phyloP scores from a whole-genome alignment of 345 rosid genomes.

The Balakata baccata region DNA sequence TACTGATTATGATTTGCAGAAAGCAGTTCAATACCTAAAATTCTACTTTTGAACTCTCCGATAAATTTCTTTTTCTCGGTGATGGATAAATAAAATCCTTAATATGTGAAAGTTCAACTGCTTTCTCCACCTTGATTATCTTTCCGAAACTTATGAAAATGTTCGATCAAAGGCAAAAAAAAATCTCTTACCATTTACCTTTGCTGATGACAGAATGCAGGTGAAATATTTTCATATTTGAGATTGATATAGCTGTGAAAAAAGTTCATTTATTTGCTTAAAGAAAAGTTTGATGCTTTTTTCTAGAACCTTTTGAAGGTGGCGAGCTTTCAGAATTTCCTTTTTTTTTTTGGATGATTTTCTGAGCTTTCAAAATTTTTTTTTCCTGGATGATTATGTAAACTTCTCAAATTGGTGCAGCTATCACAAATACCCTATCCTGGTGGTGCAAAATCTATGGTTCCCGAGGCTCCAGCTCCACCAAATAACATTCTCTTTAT shows the following conservation, averaged over 20 bases:
- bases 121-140: background rate
- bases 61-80: background rate
- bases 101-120: background rate
- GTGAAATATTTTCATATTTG: background rate
- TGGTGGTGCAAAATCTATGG: slow-evolving; percentile 55
- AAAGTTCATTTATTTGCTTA: background rate
- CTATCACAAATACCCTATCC: slow-evolving; percentile 82
- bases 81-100: background rate
- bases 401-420: slow-evolving; percentile 38
- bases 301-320: background rate
- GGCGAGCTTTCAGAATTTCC: background rate
- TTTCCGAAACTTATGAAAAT: background rate
- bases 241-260: background rate
- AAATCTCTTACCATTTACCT: background rate
- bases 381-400: background rate
- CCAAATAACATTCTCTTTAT: slow-evolving; percentile 90
- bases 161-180: background rate
- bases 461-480: slow-evolving; percentile 88
- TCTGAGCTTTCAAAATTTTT: too few relatives aligned
- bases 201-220: background rate
- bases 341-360: background rate
- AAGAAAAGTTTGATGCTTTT: background rate
- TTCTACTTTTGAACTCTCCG: background rate
- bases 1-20: background rate
- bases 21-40: background rate